Percentiles rank a stretch among this genome's conserved stretches.
Conservation (phyloP, 257 asterid genomes). For the Capsicum chinense region DNA sequence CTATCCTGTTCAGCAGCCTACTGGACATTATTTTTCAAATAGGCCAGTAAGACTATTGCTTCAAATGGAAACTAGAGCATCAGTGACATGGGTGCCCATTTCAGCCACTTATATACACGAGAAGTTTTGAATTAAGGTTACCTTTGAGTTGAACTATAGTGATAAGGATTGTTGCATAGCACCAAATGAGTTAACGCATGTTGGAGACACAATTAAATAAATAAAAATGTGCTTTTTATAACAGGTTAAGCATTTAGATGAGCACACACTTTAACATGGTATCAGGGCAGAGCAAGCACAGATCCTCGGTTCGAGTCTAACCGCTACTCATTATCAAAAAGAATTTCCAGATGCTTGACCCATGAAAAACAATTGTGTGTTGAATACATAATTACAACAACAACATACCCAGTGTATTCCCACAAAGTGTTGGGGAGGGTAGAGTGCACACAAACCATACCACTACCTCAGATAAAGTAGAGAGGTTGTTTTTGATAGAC, state of each 20-base stretch:
- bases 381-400: not conserved
- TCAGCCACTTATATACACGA: not conserved
- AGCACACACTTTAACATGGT: not conserved
- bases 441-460: too few species aligned
- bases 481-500: too few species aligned
- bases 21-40: not conserved
- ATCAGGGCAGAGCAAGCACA: not conserved
- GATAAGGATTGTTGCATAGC: not conserved
- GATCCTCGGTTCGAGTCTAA: not conserved
- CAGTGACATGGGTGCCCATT: not conserved
- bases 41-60: not conserved
- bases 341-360: not conserved
- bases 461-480: too few species aligned
- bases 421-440: too few species aligned
- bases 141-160: not conserved
- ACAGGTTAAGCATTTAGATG: not conserved
- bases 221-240: not conserved
- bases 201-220: not conserved
- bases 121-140: slow-evolving; percentile 13
- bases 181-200: not conserved
- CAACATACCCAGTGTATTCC: too few species aligned
- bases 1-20: slow-evolving; percentile 25
- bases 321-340: not conserved
- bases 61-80: slow-evolving; percentile 9
- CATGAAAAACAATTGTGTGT: not conserved